Percentiles rank a stretch among this genome's conserved stretches.
These are phyloP conservation scores for Colletotrichum kahawae DNA, from an alignment of 2,329 filamentous ascomycete species.

Conservation along the genomic window DNA sequence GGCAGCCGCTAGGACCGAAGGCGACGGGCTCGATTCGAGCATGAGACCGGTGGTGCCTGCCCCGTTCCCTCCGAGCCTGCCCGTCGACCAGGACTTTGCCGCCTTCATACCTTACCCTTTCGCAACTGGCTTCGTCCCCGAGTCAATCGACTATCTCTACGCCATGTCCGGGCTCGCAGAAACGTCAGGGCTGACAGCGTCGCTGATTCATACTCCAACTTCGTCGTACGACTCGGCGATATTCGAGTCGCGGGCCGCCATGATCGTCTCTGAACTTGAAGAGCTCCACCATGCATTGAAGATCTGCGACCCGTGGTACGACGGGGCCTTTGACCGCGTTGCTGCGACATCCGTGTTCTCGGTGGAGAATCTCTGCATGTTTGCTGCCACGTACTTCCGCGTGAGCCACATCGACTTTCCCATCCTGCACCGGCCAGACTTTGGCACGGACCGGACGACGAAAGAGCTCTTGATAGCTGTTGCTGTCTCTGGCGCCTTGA, in stretches of 20 bases:
- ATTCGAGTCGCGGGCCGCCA: not conserved
- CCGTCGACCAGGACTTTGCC: slow-evolving; percentile 8
- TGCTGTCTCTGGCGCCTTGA: slow-evolving; percentile 22
- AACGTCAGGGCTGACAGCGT: not conserved
- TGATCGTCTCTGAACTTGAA: not conserved
- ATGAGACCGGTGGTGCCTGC: not conserved
- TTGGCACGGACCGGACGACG: slow-evolving; percentile 19
- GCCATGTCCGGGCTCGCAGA: not conserved
- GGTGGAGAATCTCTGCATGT: slow-evolving; percentile 21
- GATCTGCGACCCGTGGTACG: slow-evolving; percentile 19
- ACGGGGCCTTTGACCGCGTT: slow-evolving; percentile 8
- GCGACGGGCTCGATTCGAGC: not conserved
- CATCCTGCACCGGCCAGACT: slow-evolving; percentile 29
- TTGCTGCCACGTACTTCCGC: slow-evolving; percentile 28
- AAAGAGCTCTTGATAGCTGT: slow-evolving; percentile 23
- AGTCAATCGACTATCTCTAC: not conserved
- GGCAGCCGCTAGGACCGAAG: slow-evolving; percentile 7
- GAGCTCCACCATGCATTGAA: slow-evolving; percentile 11
- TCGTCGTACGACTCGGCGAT: not conserved
- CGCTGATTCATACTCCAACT: not conserved
- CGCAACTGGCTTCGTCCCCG: not conserved
- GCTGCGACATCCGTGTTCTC: slow-evolving; percentile 25
- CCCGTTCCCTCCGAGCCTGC: not conserved
- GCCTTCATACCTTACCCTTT: not conserved
- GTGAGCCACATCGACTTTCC: slow-evolving; percentile 31